These are phyloP conservation scores for Pharnaceum exiguum DNA, from an alignment of 148 eudicot genomes.

Conservation along the genomic window DNA sequence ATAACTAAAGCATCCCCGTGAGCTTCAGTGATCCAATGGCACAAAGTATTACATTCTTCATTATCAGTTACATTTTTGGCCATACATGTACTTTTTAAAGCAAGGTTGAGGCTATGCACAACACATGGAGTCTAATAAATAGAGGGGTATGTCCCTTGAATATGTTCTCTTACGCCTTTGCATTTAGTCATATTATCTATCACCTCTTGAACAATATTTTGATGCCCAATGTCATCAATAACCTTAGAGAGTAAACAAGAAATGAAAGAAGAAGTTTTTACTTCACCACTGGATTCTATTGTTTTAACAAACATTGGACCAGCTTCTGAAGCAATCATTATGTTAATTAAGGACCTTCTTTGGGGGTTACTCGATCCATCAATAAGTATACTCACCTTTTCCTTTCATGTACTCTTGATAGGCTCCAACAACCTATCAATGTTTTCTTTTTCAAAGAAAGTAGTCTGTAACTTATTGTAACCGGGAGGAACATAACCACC, in stretches of 20 bases:
- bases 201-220: slow-evolving; percentile 13
- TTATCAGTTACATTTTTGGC: slow-evolving; percentile 1
- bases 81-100: slow-evolving; percentile 13
- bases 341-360: slow-evolving; percentile 16
- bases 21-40: slow-evolving; percentile 3
- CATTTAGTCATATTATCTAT: slow-evolving; percentile 16
- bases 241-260: neutral
- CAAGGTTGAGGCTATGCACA: slow-evolving; percentile 17
- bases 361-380: slow-evolving; percentile 18
- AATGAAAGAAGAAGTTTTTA: neutral
- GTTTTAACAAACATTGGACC: slow-evolving; percentile 12
- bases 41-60: neutral
- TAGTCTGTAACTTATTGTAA: slow-evolving; percentile 18
- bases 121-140: slow-evolving; percentile 23
- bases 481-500: slow-evolving; percentile 17
- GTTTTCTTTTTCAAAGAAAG: slow-evolving; percentile 10
- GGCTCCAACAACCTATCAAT: slow-evolving; percentile 8
- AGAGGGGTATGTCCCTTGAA: slow-evolving; percentile 13
- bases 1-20: neutral
- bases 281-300: slow-evolving; percentile 10
- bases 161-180: slow-evolving; percentile 2
- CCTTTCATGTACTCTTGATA: slow-evolving; percentile 4
- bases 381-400: slow-evolving; percentile 13
- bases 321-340: slow-evolving; percentile 12
- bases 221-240: slow-evolving; percentile 7